Percentiles rank a stretch among this genome's conserved stretches.
phyloP scores from a whole-genome alignment of 805 yeast species.

The Komagataella mondaviorum region DNA sequence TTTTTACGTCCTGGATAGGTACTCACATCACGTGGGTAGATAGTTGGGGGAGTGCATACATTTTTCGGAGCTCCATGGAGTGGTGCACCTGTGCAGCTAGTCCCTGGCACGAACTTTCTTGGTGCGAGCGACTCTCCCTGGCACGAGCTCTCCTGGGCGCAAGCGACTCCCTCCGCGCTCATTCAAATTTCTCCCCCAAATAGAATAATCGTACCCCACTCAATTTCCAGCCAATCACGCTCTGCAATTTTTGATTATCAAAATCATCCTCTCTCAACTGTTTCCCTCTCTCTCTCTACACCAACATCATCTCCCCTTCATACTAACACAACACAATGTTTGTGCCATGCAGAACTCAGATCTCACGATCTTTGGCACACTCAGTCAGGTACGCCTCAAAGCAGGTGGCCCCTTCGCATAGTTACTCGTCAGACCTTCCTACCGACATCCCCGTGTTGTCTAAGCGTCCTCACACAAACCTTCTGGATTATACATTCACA shows the following conservation, averaged over 20 bases:
- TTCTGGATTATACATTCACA: constrained; percentile 71
- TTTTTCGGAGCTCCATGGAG: too few species aligned
- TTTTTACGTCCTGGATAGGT: too few species aligned
- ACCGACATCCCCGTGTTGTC: constrained; percentile 62
- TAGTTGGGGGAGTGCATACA: too few species aligned
- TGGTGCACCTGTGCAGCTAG: too few species aligned
- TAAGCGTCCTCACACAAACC: constrained; percentile 42
- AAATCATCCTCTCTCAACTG: neutral
- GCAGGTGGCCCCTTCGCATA: neutral
- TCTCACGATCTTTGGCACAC: neutral
- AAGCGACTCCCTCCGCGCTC: too few species aligned
- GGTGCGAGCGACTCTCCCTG: too few species aligned
- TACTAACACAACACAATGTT: neutral
- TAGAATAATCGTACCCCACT: neutral
- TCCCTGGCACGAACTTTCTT: too few species aligned
- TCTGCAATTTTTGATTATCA: neutral
- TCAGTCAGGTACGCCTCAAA: neutral
- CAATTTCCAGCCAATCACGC: neutral
- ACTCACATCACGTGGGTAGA: too few species aligned
- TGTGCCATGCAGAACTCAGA: neutral
- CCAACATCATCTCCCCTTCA: neutral
- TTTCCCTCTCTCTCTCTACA: neutral
- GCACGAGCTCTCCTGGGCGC: too few species aligned
- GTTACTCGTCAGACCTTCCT: constrained; percentile 33
- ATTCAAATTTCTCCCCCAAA: neutral